Evolutionary conservation across 1,284 basidiomycete genomes (phyloP), one percentile per base, ranked within the genome.

Genomic region (Bondarzewia mesenterica): DNA sequence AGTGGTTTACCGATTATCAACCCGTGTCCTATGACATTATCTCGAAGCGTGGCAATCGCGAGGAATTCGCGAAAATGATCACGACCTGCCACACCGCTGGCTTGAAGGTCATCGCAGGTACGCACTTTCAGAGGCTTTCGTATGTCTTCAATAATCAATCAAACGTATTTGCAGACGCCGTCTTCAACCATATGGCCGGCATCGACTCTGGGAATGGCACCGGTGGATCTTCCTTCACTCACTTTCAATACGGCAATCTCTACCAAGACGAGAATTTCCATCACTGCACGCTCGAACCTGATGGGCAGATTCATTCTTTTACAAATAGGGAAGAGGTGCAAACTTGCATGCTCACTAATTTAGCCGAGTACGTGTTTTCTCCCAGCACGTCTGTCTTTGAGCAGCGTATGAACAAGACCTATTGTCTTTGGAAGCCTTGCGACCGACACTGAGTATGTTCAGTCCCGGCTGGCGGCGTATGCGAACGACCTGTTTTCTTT

Each of bases 1-100:
- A 80, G 56, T 83, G 81, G 80, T 83, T 80, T 80, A 82, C 80
- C 0, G 80, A 82, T 58, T 83, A 84, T 56, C 81, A 84, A 54
- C 77, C 79, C 3, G 80, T 82, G 1, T 81, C 80, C 0, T 82
- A 82, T 57, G 79, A 49, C 26, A 57, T 82, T 43, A 77, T 70
- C 2, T 79, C 76, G 2, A 82, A 82, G 58, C 75, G 77, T 2
- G 81, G 80, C 5, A 68, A 75, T 52, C 68, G 75, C 15, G 44
- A 59, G 1, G 75, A 80, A 52, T 80, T 74, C 56, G 64, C 56
- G 35, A 77, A 72, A 54, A 84, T 83, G 80, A 65, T 81, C 38
- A 54, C 29, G 1, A 67, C 75, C 2, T 85, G 81, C 58, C 80
- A 82, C 57, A 60, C 64, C 25, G 81, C 77, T 7, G 82, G 80